Evolutionary conservation across 1,139 yeast genomes (phyloP), one percentile per base, ranked within the genome.

Genomic region (Magnusiomyces magnusii): DNA sequence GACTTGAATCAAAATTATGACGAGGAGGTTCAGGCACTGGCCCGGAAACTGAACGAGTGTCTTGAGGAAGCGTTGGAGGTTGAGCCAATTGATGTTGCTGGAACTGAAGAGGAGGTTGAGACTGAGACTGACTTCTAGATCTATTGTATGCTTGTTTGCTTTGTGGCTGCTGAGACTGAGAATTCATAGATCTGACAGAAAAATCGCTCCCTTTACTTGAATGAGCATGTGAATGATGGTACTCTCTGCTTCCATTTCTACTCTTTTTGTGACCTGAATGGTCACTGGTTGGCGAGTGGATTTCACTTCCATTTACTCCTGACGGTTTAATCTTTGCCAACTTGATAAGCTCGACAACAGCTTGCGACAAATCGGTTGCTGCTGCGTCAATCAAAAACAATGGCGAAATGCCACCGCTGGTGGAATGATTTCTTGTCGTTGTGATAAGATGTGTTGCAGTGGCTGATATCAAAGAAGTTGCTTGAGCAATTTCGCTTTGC

Each of bases 371-470:
- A 68, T 91, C 97, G 42, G 89, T 81, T 13, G 90, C 76, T 0
- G 97, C 86, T 28, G 92, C 83, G 72, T 90, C 89, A 47, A 92
- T 78, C 10, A 91, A 80, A 42, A 87, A 76, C 59, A 80, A 80
- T 0, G 98, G 97, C 57, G 90, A 74, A 17, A 88, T 68, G 9
- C 80, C 80, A 3, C 81, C 76, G 62, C 87, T 85, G 5, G 84
- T 75, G 0, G 89, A 84, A 71, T 78, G 88, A 69, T 90, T 90
- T 67, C 97, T 80, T 0, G 95, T 81, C 0, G 93, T 81, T 2
- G 96, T 84, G 55, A 92, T 82, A 0, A 86, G 80, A 73, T 87
- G 91, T 34, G 91, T 84, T 17, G 88, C 81, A 0, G 95, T 80
- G 56, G 87, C 87, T 60, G 89, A 81, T 19, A 86, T 78, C 53